Evolutionary conservation across 2,329 filamentous ascomycete species (phyloP).

Genomic region (Alternaria alternata): DNA sequence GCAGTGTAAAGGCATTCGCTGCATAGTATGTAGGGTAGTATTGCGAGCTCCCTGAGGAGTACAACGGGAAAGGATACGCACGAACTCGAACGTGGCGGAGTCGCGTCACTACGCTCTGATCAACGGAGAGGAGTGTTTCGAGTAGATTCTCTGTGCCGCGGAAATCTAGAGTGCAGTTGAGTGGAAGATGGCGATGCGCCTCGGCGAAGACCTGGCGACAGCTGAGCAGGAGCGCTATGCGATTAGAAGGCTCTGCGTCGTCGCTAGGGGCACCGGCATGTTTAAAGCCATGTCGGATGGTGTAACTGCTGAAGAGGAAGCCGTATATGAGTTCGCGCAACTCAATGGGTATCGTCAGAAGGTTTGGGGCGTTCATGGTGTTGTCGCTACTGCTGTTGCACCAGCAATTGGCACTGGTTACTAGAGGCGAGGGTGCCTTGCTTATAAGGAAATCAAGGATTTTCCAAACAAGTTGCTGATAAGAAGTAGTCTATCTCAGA

Average conservation of each 20-base stretch:
- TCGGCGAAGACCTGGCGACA: constrained; percentile 42
- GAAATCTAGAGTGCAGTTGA: constrained; percentile 44
- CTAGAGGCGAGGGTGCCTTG: constrained; percentile 8
- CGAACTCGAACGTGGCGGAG: constrained; percentile 43
- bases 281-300: constrained; percentile 40
- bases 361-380: constrained; percentile 28
- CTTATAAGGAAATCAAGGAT: constrained; percentile 1
- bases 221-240: constrained; percentile 42
- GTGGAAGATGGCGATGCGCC: constrained; percentile 44
- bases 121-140: constrained; percentile 40
- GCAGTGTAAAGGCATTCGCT: constrained; percentile 39
- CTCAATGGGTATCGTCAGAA: constrained; percentile 45
- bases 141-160: constrained; percentile 46
- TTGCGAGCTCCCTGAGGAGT: constrained; percentile 30
- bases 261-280: constrained; percentile 14
- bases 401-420: constrained; percentile 13
- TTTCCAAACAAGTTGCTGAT: constrained; percentile 1
- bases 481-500: constrained; percentile 8
- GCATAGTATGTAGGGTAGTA: constrained; percentile 47
- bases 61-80: constrained; percentile 46
- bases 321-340: constrained; percentile 46
- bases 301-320: constrained; percentile 43
- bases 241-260: constrained; percentile 24
- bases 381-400: constrained; percentile 8
- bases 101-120: constrained; percentile 42